These are phyloP conservation scores for Remersonia thermophila DNA, from an alignment of 2,329 filamentous ascomycete genomes.

Conservation along the genomic window DNA sequence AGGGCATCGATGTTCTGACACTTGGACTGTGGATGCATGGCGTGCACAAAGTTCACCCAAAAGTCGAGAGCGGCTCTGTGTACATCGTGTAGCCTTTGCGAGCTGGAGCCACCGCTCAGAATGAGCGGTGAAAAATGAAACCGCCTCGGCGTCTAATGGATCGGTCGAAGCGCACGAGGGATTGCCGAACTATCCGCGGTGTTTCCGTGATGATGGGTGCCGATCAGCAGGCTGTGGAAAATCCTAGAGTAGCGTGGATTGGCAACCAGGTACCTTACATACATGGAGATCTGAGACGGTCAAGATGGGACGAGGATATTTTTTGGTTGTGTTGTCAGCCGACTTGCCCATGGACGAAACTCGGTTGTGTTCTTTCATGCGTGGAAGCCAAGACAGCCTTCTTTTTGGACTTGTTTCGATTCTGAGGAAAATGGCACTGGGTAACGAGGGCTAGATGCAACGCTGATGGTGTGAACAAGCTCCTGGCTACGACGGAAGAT, in stretches of 20 bases:
- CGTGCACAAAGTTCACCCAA: not conserved
- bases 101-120: no score
- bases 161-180: conserved; percentile 1
- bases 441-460: no score
- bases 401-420: conserved; percentile 9
- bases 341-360: conserved; percentile 4
- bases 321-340: not conserved
- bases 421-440: no score
- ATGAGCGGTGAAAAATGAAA: no score
- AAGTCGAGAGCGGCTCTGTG: not conserved
- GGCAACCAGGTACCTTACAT: conserved; percentile 10
- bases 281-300: conserved; percentile 12
- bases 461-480: no score
- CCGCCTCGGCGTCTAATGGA: no score
- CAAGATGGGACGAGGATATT: conserved; percentile 8
- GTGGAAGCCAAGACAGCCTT: conserved; percentile 3
- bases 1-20: not conserved
- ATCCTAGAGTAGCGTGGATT: not conserved
- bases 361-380: conserved; percentile 8
- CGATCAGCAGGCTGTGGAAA: conserved; percentile 7
- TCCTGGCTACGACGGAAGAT: not conserved
- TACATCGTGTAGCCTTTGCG: no score
- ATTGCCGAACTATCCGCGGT: conserved; percentile 2
- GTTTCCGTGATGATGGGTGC: conserved; percentile 6
- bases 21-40: not conserved